Conservation (phyloP, 805 yeast genomes). For the Danielia reshetovae region DNA sequence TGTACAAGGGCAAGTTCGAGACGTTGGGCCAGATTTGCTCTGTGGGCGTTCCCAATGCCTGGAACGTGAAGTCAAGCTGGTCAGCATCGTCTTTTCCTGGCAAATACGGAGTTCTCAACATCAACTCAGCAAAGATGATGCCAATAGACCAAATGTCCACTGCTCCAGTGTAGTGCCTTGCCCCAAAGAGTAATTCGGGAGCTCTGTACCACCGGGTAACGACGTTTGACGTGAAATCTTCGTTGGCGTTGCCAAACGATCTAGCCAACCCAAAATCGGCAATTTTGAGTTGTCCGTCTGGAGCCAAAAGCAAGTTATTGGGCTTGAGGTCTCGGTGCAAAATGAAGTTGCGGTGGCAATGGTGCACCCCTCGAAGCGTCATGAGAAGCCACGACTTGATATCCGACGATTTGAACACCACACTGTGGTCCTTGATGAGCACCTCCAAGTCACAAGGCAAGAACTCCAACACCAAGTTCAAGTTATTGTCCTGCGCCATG, state of each 20-base stretch:
- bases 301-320: slow-evolving; percentile 80
- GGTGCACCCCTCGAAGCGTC: slow-evolving; percentile 93
- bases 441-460: slow-evolving; percentile 90
- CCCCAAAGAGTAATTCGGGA: slow-evolving; percentile 49
- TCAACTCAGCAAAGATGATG: slow-evolving; percentile 86
- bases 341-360: slow-evolving; percentile 88
- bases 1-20: slow-evolving; percentile 70
- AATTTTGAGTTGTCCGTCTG: slow-evolving; percentile 81
- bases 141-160: slow-evolving; percentile 46
- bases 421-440: slow-evolving; percentile 72
- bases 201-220: slow-evolving; percentile 98
- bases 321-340: slow-evolving; percentile 94
- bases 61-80: slow-evolving; percentile 89
- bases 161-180: slow-evolving; percentile 42
- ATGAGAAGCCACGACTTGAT: slow-evolving; percentile 90
- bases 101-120: slow-evolving; percentile 91
- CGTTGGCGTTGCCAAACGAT: slow-evolving; percentile 68
- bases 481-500: slow-evolving; percentile 50
- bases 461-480: slow-evolving; percentile 89
- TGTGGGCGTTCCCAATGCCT: slow-evolving; percentile 95
- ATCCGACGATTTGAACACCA: slow-evolving; percentile 80
- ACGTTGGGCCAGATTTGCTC: slow-evolving; percentile 91
- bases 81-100: slow-evolving; percentile 91
- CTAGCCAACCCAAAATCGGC: slow-evolving; percentile 98
- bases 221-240: slow-evolving; percentile 82